A percentile compares a stretch with the other conserved stretches of the same genome.
phyloP scores from a whole-genome alignment of 164 flowering plant species.

The Magnolia changhungtana region DNA sequence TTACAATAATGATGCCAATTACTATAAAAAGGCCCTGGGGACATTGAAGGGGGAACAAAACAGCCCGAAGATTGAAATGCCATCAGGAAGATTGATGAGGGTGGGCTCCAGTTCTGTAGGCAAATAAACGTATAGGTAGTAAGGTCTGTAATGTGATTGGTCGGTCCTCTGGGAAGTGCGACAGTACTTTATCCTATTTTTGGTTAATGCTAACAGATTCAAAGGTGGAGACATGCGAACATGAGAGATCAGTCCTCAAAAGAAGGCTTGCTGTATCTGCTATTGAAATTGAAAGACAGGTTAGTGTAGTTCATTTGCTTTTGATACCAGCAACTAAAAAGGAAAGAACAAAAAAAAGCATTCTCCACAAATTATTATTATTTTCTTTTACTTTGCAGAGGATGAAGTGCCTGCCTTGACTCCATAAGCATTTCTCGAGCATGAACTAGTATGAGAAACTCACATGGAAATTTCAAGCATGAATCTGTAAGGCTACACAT shows the following conservation, averaged over 20 bases:
- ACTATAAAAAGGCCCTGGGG: too few species aligned
- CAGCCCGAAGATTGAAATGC: too few species aligned
- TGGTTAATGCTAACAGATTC: conserved; percentile 35
- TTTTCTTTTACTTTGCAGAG: conserved; percentile 43
- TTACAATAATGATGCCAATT: too few species aligned
- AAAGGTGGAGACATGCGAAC: conserved; percentile 57
- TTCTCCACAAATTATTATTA: too few species aligned
- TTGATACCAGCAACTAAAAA: neutral
- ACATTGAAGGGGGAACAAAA: too few species aligned
- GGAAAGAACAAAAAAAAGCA: neutral
- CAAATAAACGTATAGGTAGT: too few species aligned
- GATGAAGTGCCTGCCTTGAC: conserved; percentile 76
- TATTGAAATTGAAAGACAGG: conserved; percentile 89
- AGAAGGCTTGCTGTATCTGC: conserved; percentile 75
- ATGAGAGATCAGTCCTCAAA: conserved; percentile 54
- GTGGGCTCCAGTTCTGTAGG: too few species aligned
- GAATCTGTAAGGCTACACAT: neutral
- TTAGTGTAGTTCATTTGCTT: conserved; percentile 7
- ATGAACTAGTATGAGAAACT: neutral
- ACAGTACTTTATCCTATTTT: too few species aligned
- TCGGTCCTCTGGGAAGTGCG: neutral
- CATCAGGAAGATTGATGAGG: too few species aligned
- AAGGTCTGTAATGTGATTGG: too few species aligned
- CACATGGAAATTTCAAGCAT: neutral
- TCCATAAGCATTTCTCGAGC: neutral